Evolutionary conservation across 2,329 filamentous ascomycete genomes (phyloP), one percentile per base, ranked within the genome.

Genomic region (Beauveria brongniartii): DNA sequence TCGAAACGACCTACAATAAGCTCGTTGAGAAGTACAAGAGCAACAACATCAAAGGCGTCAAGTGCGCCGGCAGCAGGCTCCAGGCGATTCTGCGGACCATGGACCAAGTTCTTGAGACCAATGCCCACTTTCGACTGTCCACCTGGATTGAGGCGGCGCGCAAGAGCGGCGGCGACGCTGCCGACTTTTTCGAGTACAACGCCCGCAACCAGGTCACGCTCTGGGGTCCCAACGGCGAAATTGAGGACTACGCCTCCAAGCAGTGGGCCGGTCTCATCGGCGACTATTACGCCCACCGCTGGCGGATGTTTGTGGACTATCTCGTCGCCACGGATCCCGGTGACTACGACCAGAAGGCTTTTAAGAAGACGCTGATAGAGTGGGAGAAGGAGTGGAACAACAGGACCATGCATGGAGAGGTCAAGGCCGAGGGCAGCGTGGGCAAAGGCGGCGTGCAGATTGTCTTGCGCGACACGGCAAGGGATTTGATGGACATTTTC

Each of bases 121-220:
- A 56, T 20, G 34, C 43, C 24, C 34, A 53, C 46, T 63, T 63
- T 57, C 24, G 20, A 6, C 40, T 63, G 2, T 28, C 43, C 5
- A 55, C 28, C 1, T 63, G 61, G 61, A 48, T 63, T 3, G 18
- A 41, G n/a, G 52, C 26, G 5, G 61, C 61, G 1, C 59, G 59
- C 24, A 52, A 56, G 28, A 55, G 34, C 34, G 44, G 61, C 24
- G 56, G 53, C 28, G 54, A 64, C 22, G 55, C 65, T 5, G 65
- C 72, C 20, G 66, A 71, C 18, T 76, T 74, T 63, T 73, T 75
- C 57, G 73, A 74, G 62, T 78, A 75, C 65, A 72, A 78, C 50
- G 77, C 77, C 5, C 69, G 75, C 12, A 80, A 80, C 53, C 78
- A 80, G 62, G 69, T 80, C 63, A 80, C 78, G 7, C 70, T 77